Evolutionary conservation across 2,329 filamentous ascomycete genomes (phyloP).

Genomic region (Colletotrichum sp.): DNA sequence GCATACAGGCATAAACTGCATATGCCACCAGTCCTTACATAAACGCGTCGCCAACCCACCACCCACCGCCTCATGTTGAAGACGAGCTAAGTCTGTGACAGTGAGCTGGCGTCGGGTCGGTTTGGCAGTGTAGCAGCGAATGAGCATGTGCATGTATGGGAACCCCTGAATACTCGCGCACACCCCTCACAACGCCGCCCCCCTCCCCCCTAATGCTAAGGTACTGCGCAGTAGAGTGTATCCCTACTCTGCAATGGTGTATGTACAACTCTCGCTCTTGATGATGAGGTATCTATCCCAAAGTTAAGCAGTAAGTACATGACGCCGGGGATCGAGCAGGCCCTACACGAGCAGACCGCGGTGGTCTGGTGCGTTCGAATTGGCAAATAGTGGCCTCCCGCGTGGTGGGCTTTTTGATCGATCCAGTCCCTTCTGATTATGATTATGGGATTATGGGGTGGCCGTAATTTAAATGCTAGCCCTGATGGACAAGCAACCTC

Average conservation of each 20-base stretch:
- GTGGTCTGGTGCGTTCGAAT: not conserved
- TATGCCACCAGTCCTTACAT: not conserved
- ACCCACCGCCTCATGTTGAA: not conserved
- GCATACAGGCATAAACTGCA: not conserved
- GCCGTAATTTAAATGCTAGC: slow-evolving; percentile 21
- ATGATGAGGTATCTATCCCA: not conserved
- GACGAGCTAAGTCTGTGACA: not conserved
- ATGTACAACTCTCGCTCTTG: not conserved
- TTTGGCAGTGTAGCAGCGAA: not conserved
- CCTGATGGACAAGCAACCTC: slow-evolving; percentile 17
- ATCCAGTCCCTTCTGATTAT: slow-evolving; percentile 12
- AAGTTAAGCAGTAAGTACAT: not conserved
- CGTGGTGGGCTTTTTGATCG: slow-evolving; percentile 8
- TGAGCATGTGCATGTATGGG: slow-evolving; percentile 16
- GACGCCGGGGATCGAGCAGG: not conserved
- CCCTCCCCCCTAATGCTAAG: not conserved
- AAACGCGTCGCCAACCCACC: not conserved
- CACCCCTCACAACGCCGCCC: not conserved
- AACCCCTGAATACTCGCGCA: slow-evolving; percentile 14
- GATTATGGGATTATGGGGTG: slow-evolving; percentile 18
- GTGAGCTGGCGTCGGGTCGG: slow-evolving; percentile 5
- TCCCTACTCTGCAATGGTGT: not conserved
- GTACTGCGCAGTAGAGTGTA: not conserved
- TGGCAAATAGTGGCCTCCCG: slow-evolving; percentile 10
- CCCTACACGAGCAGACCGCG: not conserved